Base-by-base conservation (phyloP, 768 basidiomycete genomes). In the Peribolospora baueri region DNA sequence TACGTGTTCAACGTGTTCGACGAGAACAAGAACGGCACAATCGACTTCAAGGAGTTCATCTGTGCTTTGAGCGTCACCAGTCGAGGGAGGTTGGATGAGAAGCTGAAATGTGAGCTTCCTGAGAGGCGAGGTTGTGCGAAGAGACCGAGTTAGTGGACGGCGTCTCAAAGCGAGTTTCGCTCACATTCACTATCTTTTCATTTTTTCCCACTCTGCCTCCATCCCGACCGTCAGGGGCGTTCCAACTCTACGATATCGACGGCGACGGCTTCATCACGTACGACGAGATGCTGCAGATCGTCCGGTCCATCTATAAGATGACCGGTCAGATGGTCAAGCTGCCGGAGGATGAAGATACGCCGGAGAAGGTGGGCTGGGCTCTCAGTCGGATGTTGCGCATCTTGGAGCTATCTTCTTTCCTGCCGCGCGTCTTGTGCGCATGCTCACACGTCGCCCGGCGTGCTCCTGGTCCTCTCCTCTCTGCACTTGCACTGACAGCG, bases 21-120 rank as follows among this genome's bases (percentile, higher is more conserved):
- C 66, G 79, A 81, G 65, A 85, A 91, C 73, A 80, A 82, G 75
- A 90, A 84, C 69, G 86, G 85, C 55, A 86, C 83, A 38, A 98
- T 98, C 70, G 93, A 98, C 72, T 98, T 98, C 70, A 91, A 90
- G 64, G 91, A 95, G 71, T 98, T 98, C 71, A 97, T 98, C 65
- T 88, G 87, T 64, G 93, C 93, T 0, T 77, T 98, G 61, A 87
- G 84, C 68, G 79, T 97, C 57, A 98, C 93, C 5, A 84, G 82
- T 58, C 76, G 93, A 52, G 93, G 93, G 3, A 74, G 80, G 59
- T 68, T 97, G 57, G 93, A 98, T 65, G 93, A 98, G 73, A 98
- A 98, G 71, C 80, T 98, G 61, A 85, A 85, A 73, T 98, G 93
- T 93, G 62, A 63, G 84, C 39, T 40, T 5, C 14, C 11, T 9